Percentiles rank a stretch among this genome's conserved stretches.
These are phyloP conservation scores for Oryza glaberrima DNA, from an alignment of 176 grass and related monocot genomes.

Conservation along the genomic window DNA sequence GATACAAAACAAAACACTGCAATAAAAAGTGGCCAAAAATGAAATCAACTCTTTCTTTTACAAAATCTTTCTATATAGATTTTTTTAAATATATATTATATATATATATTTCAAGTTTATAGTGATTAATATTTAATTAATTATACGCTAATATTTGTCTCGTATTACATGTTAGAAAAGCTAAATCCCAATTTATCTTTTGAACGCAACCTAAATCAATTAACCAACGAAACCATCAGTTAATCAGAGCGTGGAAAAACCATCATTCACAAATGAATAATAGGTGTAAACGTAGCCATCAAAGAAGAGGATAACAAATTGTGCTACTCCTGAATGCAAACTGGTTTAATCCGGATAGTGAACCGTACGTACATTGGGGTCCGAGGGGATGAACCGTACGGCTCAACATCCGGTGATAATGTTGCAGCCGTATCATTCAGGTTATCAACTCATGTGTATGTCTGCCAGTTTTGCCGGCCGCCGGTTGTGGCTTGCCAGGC, in stretches of 20 bases:
- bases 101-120: too few species aligned
- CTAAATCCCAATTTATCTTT: too few species aligned
- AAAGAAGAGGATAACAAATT: not conserved
- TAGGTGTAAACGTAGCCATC: not conserved
- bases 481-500: not conserved
- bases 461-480: not conserved
- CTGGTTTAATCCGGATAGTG: not conserved
- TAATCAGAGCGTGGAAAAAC: not conserved
- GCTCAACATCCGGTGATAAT: not conserved
- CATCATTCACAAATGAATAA: not conserved
- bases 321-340: not conserved
- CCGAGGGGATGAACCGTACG: not conserved
- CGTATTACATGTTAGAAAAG: too few species aligned
- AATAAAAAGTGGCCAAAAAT: too few species aligned
- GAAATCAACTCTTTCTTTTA: too few species aligned
- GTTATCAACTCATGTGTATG: conserved; percentile 5
- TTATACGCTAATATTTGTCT: too few species aligned
- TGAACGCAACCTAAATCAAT: not conserved
- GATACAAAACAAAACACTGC: too few species aligned
- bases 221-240: not conserved
- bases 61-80: too few species aligned
- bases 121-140: too few species aligned
- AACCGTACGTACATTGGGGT: not conserved
- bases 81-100: too few species aligned
- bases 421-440: conserved; percentile 1